These are phyloP conservation scores for Boletus nobilissimus DNA, from an alignment of 1,284 basidiomycete species.

Conservation along the genomic window DNA sequence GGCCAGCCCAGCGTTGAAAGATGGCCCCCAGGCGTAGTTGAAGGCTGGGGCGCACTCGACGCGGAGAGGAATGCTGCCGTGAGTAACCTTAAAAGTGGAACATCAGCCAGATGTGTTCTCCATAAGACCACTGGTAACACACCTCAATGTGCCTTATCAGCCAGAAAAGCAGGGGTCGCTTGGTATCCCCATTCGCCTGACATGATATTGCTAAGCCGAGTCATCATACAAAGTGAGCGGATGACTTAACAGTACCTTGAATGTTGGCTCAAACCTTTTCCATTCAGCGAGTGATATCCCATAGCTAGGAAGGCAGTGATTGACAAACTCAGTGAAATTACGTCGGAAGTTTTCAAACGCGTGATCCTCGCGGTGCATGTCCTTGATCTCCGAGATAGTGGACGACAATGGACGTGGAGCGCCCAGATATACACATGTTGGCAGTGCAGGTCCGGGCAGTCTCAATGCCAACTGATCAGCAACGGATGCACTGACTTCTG, in stretches of 20 bases:
- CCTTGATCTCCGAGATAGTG: neutral
- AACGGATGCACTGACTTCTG: no score
- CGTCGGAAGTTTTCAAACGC: neutral
- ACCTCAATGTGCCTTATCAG: slow-evolving; percentile 87
- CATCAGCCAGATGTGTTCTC: neutral
- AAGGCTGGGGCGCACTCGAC: slow-evolving; percentile 94
- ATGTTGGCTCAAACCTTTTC: neutral
- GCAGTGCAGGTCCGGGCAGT: no score
- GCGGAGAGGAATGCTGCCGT: slow-evolving; percentile 78
- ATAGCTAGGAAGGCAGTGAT: neutral
- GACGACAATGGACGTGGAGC: neutral
- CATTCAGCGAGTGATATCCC: neutral
- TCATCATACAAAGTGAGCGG: neutral
- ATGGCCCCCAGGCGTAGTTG: slow-evolving; percentile 89
- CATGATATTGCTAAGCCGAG: slow-evolving; percentile 53
- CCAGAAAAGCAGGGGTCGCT: slow-evolving; percentile 83
- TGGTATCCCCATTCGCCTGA: slow-evolving; percentile 56
- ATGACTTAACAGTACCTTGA: slow-evolving; percentile 61
- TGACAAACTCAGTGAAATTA: slow-evolving; percentile 7
- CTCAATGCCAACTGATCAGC: neutral
- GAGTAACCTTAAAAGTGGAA: slow-evolving; percentile 64
- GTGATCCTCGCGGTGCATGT: neutral
- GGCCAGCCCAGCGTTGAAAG: no score
- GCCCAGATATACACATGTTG: neutral
- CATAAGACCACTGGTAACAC: slow-evolving; percentile 3